A percentile compares a stretch with the other conserved stretches of the same genome.
These are phyloP conservation scores for Grifola frondosa DNA, from an alignment of 1,284 basidiomycete species.

Conservation along the genomic window DNA sequence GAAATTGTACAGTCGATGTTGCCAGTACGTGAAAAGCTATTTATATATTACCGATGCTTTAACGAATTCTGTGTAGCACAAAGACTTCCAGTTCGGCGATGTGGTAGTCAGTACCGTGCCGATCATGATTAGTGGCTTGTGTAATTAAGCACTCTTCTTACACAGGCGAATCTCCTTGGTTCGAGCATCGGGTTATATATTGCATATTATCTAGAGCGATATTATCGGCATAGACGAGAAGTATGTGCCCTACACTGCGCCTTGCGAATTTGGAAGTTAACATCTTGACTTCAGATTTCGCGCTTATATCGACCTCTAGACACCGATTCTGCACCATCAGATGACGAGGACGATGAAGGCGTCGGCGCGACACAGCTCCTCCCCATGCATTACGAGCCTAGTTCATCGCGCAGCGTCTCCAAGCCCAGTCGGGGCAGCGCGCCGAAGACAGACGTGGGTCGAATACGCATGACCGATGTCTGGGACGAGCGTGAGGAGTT, in stretches of 20 bases:
- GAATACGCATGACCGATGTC: constrained; percentile 53
- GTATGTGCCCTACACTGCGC: constrained; percentile 34
- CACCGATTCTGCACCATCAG: constrained; percentile 46
- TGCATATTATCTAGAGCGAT: constrained; percentile 66
- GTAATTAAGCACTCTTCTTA: constrained; percentile 10
- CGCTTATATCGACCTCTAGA: constrained; percentile 72
- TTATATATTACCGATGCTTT: too few relatives aligned
- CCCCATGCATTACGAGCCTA: constrained; percentile 43
- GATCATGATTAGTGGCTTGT: constrained; percentile 2
- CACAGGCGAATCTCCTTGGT: constrained; percentile 81
- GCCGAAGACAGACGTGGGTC: constrained; percentile 18
- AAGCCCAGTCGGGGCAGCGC: constrained; percentile 18
- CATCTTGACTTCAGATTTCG: constrained; percentile 51
- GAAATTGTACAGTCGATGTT: constrained; percentile 83
- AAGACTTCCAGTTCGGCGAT: constrained; percentile 78
- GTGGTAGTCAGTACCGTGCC: constrained; percentile 53
- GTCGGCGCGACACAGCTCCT: constrained; percentile 54
- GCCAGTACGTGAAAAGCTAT: constrained; percentile 66
- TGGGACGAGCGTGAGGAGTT: constrained; percentile 80
- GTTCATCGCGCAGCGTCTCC: constrained; percentile 10
- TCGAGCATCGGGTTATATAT: constrained; percentile 69
- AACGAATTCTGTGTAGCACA: constrained; percentile 64
- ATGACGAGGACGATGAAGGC: constrained; percentile 53
- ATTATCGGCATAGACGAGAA: constrained; percentile 76
- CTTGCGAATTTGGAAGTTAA: background rate